A percentile compares a stretch with the other conserved stretches of the same genome.
Conservation (phyloP, 179 eudicot species). For the Kewa caespitosa region DNA sequence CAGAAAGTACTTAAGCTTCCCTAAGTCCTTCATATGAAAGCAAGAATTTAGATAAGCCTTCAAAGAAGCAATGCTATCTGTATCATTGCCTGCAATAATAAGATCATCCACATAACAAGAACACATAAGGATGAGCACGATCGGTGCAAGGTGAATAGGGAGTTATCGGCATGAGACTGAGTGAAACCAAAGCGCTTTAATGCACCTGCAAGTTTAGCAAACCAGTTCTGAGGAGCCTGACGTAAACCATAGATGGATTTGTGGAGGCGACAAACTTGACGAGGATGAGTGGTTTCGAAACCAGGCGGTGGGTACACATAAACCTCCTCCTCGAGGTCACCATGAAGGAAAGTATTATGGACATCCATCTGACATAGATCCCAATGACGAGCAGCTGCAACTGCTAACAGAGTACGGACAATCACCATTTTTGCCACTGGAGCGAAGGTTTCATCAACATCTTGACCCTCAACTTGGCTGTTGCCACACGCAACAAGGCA, state of each 20-base stretch:
- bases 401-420: not conserved
- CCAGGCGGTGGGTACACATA: too few relatives aligned
- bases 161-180: not conserved
- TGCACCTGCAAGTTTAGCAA: not conserved
- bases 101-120: too few relatives aligned
- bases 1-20: slow-evolving; percentile 2
- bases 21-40: slow-evolving; percentile 19
- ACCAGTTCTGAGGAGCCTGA: too few relatives aligned
- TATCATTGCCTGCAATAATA: too few relatives aligned
- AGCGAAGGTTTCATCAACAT: not conserved
- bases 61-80: too few relatives aligned
- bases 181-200: not conserved
- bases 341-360: not conserved
- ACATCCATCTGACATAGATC: too few relatives aligned
- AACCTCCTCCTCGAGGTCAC: not conserved
- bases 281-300: too few relatives aligned
- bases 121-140: too few relatives aligned
- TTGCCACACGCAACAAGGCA: not conserved
- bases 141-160: too few relatives aligned
- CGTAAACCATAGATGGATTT: too few relatives aligned
- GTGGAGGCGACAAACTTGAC: too few relatives aligned
- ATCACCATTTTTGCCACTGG: not conserved
- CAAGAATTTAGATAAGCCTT: not conserved
- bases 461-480: not conserved
- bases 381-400: not conserved